Conservation (phyloP, 1,284 basidiomycete genomes). For the Sporisorium iseilematis-ciliati region DNA sequence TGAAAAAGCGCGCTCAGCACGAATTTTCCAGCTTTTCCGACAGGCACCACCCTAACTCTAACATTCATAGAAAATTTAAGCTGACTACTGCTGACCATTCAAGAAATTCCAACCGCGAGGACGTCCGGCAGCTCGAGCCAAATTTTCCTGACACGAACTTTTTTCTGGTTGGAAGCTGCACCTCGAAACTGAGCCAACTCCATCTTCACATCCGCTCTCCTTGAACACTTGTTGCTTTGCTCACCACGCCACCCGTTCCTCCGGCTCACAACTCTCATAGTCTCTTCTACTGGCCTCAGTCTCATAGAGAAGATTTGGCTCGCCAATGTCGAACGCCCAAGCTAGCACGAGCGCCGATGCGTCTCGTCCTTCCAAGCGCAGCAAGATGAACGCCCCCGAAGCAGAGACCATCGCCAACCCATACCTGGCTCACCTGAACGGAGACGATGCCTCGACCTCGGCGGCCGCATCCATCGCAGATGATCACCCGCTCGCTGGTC, state of each 20-base stretch:
- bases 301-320: background rate
- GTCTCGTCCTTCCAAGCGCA: constrained; percentile 49
- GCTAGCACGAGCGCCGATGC: constrained; percentile 40
- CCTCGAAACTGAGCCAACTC: constrained; percentile 13
- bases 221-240: background rate
- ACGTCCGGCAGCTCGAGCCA: constrained; percentile 25
- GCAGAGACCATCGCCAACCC: constrained; percentile 55
- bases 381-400: constrained; percentile 45
- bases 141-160: constrained; percentile 28
- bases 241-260: background rate
- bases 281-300: too few species aligned
- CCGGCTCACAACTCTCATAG: too few species aligned
- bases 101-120: constrained; percentile 1
- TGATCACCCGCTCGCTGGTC: constrained; percentile 79
- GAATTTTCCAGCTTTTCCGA: background rate
- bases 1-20: constrained; percentile 21
- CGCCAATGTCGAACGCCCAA: constrained; percentile 30
- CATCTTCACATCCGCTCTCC: background rate
- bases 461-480: constrained; percentile 21
- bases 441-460: constrained; percentile 26
- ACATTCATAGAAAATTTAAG: background rate
- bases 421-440: constrained; percentile 60
- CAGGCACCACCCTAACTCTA: background rate
- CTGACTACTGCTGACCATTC: constrained; percentile 37
- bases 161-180: constrained; percentile 32